Percentiles rank a stretch among this genome's conserved stretches.
These are phyloP conservation scores for Penicillium steckii DNA, from an alignment of 495 filamentous ascomycete species.

Conservation along the genomic window DNA sequence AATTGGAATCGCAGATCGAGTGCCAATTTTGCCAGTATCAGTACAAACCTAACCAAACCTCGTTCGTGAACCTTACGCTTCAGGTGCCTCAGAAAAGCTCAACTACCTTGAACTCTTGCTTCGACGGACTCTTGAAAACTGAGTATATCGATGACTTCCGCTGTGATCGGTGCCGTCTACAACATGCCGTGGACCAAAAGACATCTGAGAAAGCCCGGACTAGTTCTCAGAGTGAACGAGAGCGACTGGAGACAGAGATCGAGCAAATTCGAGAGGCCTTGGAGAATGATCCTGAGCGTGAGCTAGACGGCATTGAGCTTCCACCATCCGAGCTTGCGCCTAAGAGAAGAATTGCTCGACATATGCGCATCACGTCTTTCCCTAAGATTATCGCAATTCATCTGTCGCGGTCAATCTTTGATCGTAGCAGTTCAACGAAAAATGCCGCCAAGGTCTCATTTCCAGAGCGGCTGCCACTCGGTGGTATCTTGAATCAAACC, in stretches of 20 bases:
- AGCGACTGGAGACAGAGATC: conserved; percentile 56
- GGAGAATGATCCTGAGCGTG: conserved; percentile 72
- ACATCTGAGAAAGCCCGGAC: conserved; percentile 48
- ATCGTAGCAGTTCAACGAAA: conserved; percentile 76
- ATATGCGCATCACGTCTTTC: conserved; percentile 80
- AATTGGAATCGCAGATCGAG: conserved; percentile 87
- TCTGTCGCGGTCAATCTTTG: conserved; percentile 88
- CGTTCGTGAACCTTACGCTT: conserved; percentile 89
- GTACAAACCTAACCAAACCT: conserved; percentile 75
- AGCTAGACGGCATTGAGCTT: conserved; percentile 68
- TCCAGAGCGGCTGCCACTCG: conserved; percentile 77
- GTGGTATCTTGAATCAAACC: conserved; percentile 71
- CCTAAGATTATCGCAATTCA: conserved; percentile 90
- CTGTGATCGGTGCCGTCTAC: conserved; percentile 87
- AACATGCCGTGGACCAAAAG: conserved; percentile 64
- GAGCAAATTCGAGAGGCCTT: conserved; percentile 58
- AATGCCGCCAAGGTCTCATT: conserved; percentile 93
- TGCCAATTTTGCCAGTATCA: conserved; percentile 87
- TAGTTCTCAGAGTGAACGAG: conserved; percentile 44
- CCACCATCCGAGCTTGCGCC: conserved; percentile 72
- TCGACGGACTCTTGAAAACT: conserved; percentile 90
- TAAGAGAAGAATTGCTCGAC: conserved; percentile 77
- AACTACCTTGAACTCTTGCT: conserved; percentile 69
- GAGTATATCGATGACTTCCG: conserved; percentile 97
- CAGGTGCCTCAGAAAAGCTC: conserved; percentile 80